Base-by-base conservation (phyloP, 495 filamentous ascomycete species). In the Penicillium canariense region DNA sequence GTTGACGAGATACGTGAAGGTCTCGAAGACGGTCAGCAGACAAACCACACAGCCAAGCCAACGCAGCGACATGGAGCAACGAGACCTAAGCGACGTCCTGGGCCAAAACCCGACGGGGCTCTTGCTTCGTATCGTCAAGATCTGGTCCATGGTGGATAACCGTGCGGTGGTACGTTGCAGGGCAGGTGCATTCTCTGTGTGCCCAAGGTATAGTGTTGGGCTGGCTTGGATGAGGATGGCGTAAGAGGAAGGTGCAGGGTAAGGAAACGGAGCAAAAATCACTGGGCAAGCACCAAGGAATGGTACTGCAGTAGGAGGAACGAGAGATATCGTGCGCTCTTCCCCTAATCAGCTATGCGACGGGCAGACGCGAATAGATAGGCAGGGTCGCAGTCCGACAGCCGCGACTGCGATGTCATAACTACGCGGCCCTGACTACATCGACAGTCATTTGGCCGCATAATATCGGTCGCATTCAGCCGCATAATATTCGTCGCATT, bases 361-460 rank as follows among this genome's bases (percentile, higher is more conserved):
- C 12, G 20, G 36, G 18, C 17, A 3, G 5, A 20, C 5, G 7
- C 5, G 7, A 26, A 44, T 11, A 22, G 36, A 45, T 9, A 50
- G 26, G 25, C 20, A 48, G 43, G 27, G 27, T 42, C 20, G 34
- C 10, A n/a, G 30, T 35, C 42, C 39, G 49, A 34, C 17, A 47
- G 10, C 1, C 49, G 23, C 9, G 40, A 42, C 15, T 28, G 49
- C 50, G 51, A 64, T 61, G 58, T 64, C 61, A 61, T 61, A 50
- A 58, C 46, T 52, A 61, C 54, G 58, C 46, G 50, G 40, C 44
- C 25, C 40, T 58, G 58, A 60, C 56, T 55, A 7, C 56, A 46
- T 59, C 38, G 26, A 25, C 43, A 5, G 10, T 38, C 5, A 18
- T n/a, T n/a, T n/a, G n/a, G n/a, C n/a, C n/a, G n/a, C n/a, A n/a